phyloP scores from a whole-genome alignment of 208 protist genomes.

The Trypanosoma brucei region DNA sequence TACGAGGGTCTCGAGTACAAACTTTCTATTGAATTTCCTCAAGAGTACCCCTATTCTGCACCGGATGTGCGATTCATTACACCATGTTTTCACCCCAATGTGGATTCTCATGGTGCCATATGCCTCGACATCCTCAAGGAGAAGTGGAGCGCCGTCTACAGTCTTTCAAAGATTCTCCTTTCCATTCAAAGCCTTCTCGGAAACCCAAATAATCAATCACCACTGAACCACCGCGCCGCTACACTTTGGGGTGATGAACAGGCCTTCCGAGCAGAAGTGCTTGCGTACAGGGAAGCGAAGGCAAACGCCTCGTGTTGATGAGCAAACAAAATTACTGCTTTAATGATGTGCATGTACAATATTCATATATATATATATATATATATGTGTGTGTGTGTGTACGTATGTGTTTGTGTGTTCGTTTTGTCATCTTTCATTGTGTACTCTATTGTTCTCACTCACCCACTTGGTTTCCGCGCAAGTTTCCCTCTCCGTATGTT shows the following conservation, averaged over 20 bases:
- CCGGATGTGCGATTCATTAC: constrained; percentile 92
- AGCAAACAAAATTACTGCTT: neutral
- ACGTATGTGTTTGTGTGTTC: neutral
- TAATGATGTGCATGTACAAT: neutral
- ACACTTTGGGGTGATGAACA: constrained; percentile 81
- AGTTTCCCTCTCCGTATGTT: too few species aligned
- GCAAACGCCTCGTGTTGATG: constrained; percentile 4
- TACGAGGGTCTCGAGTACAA: constrained; percentile 93
- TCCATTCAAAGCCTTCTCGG: constrained; percentile 95
- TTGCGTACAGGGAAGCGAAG: constrained; percentile 34
- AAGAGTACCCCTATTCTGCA: constrained; percentile 93
- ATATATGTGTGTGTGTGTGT: neutral
- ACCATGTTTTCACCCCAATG: constrained; percentile 95
- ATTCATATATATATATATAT: neutral
- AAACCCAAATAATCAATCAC: constrained; percentile 95
- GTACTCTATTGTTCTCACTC: too few species aligned
- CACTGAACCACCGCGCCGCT: constrained; percentile 93
- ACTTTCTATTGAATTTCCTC: constrained; percentile 87
- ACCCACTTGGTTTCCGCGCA: too few species aligned
- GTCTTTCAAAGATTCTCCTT: constrained; percentile 90
- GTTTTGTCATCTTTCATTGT: neutral
- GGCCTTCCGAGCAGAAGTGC: constrained; percentile 59
- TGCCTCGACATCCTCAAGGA: constrained; percentile 98
- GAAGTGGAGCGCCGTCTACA: constrained; percentile 96
- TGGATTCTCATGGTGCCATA: constrained; percentile 90